phyloP scores from a whole-genome alignment of 1,284 basidiomycete genomes.

The Microstroma glucosiphilum region DNA sequence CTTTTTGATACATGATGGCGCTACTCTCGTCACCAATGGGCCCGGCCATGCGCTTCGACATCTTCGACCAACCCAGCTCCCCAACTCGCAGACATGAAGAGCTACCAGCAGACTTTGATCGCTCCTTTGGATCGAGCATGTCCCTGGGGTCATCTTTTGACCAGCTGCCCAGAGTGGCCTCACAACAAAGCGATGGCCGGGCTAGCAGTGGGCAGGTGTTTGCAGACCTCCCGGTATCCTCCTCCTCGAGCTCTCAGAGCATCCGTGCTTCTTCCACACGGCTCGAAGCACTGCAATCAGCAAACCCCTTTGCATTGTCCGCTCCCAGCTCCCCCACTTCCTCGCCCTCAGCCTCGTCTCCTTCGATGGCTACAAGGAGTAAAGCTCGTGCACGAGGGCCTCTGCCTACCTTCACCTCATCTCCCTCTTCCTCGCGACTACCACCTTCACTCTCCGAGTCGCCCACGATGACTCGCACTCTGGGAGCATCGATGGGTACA shows the following conservation, averaged over 20 bases:
- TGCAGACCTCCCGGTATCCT: too few species aligned
- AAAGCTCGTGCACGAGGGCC: slow-evolving; percentile 6
- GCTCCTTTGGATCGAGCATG: slow-evolving; percentile 49
- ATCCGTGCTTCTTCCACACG: too few species aligned
- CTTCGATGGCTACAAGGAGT: neutral
- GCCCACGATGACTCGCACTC: slow-evolving; percentile 13
- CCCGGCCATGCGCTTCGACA: slow-evolving; percentile 21
- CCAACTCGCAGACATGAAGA: slow-evolving; percentile 29
- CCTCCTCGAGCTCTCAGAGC: too few species aligned
- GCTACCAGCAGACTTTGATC: slow-evolving; percentile 22
- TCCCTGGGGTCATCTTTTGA: slow-evolving; percentile 44
- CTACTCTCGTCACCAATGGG: slow-evolving; percentile 26
- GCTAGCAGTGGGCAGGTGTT: too few species aligned
- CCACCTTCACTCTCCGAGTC: neutral
- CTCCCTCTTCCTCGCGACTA: neutral
- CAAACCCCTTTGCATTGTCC: slow-evolving; percentile 6
- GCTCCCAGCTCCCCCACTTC: slow-evolving; percentile 6
- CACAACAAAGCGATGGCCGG: neutral
- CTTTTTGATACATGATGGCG: slow-evolving; percentile 16
- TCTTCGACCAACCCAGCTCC: slow-evolving; percentile 30
- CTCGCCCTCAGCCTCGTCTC: neutral
- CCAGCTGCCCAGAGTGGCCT: slow-evolving; percentile 11
- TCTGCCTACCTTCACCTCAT: slow-evolving; percentile 13
- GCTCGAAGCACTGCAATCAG: slow-evolving; percentile 11
- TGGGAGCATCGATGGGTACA: slow-evolving; percentile 38